Conservation (phyloP, 495 filamentous ascomycete genomes). For the Neurospora tetraspora region DNA sequence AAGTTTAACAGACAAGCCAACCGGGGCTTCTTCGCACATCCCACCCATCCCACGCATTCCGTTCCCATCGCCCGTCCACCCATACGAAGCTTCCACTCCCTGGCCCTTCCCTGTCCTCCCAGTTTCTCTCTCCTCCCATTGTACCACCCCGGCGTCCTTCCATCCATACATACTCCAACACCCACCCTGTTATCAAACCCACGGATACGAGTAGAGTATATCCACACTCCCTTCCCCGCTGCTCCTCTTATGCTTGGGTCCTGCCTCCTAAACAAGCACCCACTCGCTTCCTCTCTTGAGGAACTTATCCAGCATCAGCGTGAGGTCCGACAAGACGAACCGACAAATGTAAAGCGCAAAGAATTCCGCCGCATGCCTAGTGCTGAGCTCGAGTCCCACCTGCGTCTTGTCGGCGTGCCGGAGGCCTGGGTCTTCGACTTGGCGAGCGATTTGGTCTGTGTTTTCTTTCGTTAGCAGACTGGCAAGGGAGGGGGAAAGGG, state of each 20-base stretch:
- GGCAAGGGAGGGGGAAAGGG: conserved; percentile 3
- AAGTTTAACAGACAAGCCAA: conserved; percentile 4
- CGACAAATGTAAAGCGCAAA: conserved; percentile 95
- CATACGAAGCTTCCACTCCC: background rate
- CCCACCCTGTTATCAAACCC: background rate
- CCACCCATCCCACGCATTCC: background rate
- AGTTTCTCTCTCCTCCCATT: background rate
- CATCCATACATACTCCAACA: background rate
- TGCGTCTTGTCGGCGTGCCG: conserved; percentile 73
- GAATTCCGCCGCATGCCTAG: conserved; percentile 91
- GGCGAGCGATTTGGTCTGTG: conserved; percentile 87
- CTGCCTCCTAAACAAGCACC: conserved; percentile 48
- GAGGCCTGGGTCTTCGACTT: conserved; percentile 87
- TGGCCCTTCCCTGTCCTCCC: background rate
- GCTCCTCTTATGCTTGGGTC: background rate
- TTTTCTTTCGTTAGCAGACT: conserved; percentile 1
- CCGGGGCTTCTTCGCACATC: background rate
- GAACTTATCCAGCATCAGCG: conserved; percentile 88
- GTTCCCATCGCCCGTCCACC: background rate
- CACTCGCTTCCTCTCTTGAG: conserved; percentile 94
- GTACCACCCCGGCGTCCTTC: background rate
- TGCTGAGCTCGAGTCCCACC: conserved; percentile 86
- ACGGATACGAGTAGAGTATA: background rate
- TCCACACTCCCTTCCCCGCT: background rate
- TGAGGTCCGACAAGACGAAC: conserved; percentile 78